Conservation (phyloP, 352 stramenopile genomes). For the Globisporangium polare region DNA sequence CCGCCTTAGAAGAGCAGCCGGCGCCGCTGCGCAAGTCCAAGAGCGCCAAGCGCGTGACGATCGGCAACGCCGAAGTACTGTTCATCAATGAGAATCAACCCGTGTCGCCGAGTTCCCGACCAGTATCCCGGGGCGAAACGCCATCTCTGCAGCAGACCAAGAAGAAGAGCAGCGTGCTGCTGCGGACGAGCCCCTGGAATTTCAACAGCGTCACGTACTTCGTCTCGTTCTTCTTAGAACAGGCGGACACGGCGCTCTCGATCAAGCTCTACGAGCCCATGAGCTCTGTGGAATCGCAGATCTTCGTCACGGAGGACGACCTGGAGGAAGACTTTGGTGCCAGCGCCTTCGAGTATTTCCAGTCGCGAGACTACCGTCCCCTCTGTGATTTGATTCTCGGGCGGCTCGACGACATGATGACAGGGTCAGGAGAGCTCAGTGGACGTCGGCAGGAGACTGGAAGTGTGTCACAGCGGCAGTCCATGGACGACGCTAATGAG, state of each 20-base stretch:
- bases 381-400: constrained; percentile 62
- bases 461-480: not conserved
- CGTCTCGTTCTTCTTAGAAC: constrained; percentile 73
- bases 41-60: constrained; percentile 51
- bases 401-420: constrained; percentile 58
- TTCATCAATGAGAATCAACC: constrained; percentile 76
- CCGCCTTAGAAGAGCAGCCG: constrained; percentile 1
- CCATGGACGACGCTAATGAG: not conserved
- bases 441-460: constrained; percentile 9
- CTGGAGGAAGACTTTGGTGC: constrained; percentile 56
- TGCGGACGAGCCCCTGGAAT: constrained; percentile 66
- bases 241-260: constrained; percentile 32
- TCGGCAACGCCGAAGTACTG: constrained; percentile 57
- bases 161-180: constrained; percentile 25
- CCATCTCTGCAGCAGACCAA: not conserved
- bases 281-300: constrained; percentile 71
- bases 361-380: constrained; percentile 38
- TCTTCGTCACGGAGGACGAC: constrained; percentile 53
- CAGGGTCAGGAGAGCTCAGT: constrained; percentile 2
- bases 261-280: constrained; percentile 80
- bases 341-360: constrained; percentile 32
- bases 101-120: constrained; percentile 23
- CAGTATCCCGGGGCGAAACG: constrained; percentile 5
- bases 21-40: constrained; percentile 19
- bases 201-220: constrained; percentile 68